phyloP scores from a whole-genome alignment of 495 filamentous ascomycete species.

The Astrothelium macrocarpum region DNA sequence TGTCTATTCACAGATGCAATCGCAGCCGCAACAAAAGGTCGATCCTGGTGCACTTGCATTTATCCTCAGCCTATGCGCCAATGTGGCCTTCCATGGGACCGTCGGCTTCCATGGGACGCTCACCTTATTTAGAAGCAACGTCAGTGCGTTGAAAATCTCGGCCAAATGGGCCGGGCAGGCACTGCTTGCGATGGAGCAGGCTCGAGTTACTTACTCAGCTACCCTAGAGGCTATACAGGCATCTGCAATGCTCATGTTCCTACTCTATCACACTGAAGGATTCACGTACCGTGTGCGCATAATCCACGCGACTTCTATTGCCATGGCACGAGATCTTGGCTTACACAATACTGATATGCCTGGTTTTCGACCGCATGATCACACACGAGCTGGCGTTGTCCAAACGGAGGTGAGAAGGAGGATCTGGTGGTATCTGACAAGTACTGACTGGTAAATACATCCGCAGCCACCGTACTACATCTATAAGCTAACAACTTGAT shows the following conservation, averaged over 20 bases:
- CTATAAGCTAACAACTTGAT: neutral
- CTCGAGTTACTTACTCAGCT: neutral
- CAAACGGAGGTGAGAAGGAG: conserved; percentile 28
- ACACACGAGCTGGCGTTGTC: conserved; percentile 13
- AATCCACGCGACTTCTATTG: conserved; percentile 7
- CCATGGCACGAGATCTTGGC: conserved; percentile 17
- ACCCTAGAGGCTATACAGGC: conserved; percentile 12
- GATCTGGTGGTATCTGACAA: conserved; percentile 43
- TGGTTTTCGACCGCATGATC: conserved; percentile 6
- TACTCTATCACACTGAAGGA: conserved; percentile 16
- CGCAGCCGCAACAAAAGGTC: neutral
- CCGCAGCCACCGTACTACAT: neutral
- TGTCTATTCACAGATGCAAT: neutral
- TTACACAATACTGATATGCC: conserved; percentile 38
- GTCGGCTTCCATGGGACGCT: neutral
- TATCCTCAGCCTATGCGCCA: conserved; percentile 10
- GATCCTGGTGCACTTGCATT: neutral
- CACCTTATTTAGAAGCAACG: neutral
- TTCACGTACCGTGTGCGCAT: conserved; percentile 3
- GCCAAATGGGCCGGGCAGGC: conserved; percentile 10
- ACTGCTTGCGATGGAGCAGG: conserved; percentile 10
- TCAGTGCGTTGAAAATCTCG: neutral
- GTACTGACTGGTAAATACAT: conserved; percentile 38
- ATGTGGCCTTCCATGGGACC: conserved; percentile 7
- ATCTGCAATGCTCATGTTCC: conserved; percentile 10